These are phyloP conservation scores for Calvatia gigantea DNA, from an alignment of 768 basidiomycete species.

Conservation along the genomic window DNA sequence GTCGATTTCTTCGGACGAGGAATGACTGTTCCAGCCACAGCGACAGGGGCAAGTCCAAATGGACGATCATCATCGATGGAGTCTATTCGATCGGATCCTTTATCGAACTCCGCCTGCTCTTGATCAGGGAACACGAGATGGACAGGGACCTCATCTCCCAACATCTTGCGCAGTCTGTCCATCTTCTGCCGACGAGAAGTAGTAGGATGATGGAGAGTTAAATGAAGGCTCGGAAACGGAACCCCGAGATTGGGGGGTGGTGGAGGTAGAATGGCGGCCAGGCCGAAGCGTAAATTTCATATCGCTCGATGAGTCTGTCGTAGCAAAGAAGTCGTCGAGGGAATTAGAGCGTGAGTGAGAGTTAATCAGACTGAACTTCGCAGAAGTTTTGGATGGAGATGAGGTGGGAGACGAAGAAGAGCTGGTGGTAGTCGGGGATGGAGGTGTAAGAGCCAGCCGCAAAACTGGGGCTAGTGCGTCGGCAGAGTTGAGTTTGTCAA, in stretches of 20 bases:
- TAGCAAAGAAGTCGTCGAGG: neutral
- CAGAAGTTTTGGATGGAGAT: slow-evolving; percentile 5
- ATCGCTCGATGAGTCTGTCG: neutral
- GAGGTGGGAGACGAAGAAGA: slow-evolving; percentile 13
- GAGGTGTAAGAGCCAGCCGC: slow-evolving; percentile 23
- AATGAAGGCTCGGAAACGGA: slow-evolving; percentile 34
- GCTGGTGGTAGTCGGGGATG: slow-evolving; percentile 12
- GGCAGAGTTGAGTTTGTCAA: neutral
- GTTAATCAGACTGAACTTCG: neutral
- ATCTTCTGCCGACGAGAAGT: slow-evolving; percentile 52
- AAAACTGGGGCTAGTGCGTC: slow-evolving; percentile 17
- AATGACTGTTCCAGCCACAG: neutral
- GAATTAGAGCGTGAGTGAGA: slow-evolving; percentile 7
- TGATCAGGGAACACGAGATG: slow-evolving; percentile 53
- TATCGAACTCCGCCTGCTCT: neutral
- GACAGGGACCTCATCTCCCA: slow-evolving; percentile 61
- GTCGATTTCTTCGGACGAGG: slow-evolving; percentile 12
- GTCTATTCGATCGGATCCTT: neutral
- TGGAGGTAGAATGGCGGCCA: slow-evolving; percentile 15
- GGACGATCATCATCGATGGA: neutral
- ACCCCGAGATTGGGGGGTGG: slow-evolving; percentile 15
- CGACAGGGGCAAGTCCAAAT: neutral
- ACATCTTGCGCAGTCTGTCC: slow-evolving; percentile 55
- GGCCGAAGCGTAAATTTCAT: slow-evolving; percentile 15
- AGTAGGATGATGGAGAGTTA: slow-evolving; percentile 36